Conservation (phyloP, 2,329 filamentous ascomycete genomes). For the Fusarium sp. region DNA sequence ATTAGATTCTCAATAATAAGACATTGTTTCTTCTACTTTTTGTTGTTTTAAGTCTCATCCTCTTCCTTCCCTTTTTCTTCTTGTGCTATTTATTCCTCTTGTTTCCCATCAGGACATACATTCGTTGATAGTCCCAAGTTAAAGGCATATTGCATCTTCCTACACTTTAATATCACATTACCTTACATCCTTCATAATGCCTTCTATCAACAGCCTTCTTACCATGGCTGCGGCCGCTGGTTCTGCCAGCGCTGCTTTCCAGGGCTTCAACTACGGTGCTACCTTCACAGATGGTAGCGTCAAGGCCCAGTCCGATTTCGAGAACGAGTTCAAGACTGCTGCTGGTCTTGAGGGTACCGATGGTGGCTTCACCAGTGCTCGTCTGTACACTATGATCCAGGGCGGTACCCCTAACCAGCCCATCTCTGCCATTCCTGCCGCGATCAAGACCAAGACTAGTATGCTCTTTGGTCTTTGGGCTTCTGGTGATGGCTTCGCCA, state of each 20-base stretch:
- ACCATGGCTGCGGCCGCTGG: conserved; percentile 52
- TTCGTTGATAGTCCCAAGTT: conserved; percentile 26
- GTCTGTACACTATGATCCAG: conserved; percentile 83
- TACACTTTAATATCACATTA: not conserved
- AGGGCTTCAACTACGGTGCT: conserved; percentile 81
- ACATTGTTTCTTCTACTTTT: conserved; percentile 3
- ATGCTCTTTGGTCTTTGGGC: conserved; percentile 88
- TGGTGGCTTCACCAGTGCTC: conserved; percentile 73
- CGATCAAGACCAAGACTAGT: conserved; percentile 81
- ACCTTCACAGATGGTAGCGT: conserved; percentile 68
- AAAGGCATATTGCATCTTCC: not conserved
- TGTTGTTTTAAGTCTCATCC: not conserved
- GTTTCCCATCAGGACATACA: conserved; percentile 16
- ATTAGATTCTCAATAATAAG: conserved; percentile 6
- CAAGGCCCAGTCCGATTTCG: conserved; percentile 74
- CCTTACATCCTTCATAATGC: conserved; percentile 45
- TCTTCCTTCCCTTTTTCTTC: not conserved
- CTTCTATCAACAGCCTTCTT: conserved; percentile 49
- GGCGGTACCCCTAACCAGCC: conserved; percentile 71
- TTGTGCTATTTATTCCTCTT: conserved; percentile 3
- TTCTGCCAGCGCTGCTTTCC: conserved; percentile 55
- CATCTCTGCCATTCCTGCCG: conserved; percentile 82
- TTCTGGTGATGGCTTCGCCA: conserved; percentile 76
- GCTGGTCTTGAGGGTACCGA: conserved; percentile 71
- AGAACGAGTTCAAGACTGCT: conserved; percentile 75